Percentiles rank a stretch among this genome's conserved stretches.
phyloP scores from a whole-genome alignment of 208 protist species.

The Wallacemonas sp. region DNA sequence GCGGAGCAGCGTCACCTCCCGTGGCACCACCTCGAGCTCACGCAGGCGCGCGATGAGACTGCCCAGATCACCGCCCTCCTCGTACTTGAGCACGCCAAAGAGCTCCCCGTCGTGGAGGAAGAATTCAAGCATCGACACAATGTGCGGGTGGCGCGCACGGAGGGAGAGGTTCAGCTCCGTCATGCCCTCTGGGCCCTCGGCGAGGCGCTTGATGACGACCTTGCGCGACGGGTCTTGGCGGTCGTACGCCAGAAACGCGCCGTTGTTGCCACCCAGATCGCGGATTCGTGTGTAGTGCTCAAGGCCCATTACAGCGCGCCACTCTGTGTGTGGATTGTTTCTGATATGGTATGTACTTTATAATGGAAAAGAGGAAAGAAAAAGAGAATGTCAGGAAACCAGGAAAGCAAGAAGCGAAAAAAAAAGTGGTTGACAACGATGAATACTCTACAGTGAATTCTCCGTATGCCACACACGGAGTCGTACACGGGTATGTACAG shows the following conservation, averaged over 20 bases:
- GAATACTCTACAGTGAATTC: too few relatives aligned
- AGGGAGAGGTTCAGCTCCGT: constrained; percentile 80
- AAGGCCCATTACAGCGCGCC: constrained; percentile 60
- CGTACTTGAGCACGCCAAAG: constrained; percentile 85
- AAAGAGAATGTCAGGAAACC: neutral
- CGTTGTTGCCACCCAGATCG: constrained; percentile 81
- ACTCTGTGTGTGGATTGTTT: neutral
- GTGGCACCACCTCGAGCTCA: constrained; percentile 41
- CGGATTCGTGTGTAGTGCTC: constrained; percentile 80
- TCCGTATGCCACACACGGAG: too few relatives aligned
- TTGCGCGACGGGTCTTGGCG: constrained; percentile 50
- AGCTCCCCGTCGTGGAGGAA: constrained; percentile 68
- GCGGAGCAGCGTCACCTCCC: constrained; percentile 48
- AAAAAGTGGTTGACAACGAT: neutral
- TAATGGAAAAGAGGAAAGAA: constrained; percentile 7
- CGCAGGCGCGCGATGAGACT: constrained; percentile 48
- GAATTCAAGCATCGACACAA: constrained; percentile 74
- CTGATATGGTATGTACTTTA: too few relatives aligned
- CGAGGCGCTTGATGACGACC: constrained; percentile 84
- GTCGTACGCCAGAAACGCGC: constrained; percentile 66
- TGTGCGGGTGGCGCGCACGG: constrained; percentile 78
- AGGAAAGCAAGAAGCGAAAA: constrained; percentile 8
- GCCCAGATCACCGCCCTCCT: constrained; percentile 82
- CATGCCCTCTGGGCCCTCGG: constrained; percentile 58
- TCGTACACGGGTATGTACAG: too few relatives aligned